phyloP scores from a whole-genome alignment of 2,329 filamentous ascomycete genomes.

The Colletotrichum karsti region DNA sequence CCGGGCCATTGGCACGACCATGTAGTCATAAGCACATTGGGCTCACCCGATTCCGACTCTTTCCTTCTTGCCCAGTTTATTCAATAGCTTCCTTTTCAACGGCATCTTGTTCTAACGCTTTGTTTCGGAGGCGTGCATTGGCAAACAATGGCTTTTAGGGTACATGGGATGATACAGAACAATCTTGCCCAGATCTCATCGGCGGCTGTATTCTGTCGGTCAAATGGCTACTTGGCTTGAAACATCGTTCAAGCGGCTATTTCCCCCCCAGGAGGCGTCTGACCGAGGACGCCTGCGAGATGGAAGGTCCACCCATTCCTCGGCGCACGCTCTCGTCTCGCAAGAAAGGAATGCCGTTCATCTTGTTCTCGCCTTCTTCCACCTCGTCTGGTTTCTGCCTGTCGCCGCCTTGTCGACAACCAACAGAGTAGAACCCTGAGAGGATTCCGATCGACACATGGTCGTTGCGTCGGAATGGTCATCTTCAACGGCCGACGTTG shows the following conservation, averaged over 20 bases:
- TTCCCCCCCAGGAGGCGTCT: background rate
- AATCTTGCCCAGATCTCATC: background rate
- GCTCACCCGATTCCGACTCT: too few species aligned
- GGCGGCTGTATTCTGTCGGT: background rate
- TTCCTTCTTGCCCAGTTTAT: background rate
- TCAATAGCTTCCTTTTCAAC: background rate
- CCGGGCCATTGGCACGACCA: background rate
- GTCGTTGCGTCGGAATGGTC: background rate
- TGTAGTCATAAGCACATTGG: background rate
- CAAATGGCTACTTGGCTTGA: background rate
- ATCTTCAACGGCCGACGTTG: background rate
- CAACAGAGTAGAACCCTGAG: background rate
- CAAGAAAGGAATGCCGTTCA: background rate
- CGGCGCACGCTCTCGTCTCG: background rate
- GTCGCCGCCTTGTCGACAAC: background rate
- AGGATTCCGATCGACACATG: background rate
- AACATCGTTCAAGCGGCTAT: background rate
- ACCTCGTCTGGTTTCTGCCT: background rate
- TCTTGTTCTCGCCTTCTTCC: background rate
- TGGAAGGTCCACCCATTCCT: conserved; percentile 13
- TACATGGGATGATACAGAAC: background rate
- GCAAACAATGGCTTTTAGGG: background rate
- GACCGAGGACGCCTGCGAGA: conserved; percentile 1
- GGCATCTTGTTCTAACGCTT: background rate
- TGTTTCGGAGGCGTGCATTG: background rate